Evolutionary conservation across 352 stramenopile genomes (phyloP).

Genomic region (Globisporangium echinulatum): DNA sequence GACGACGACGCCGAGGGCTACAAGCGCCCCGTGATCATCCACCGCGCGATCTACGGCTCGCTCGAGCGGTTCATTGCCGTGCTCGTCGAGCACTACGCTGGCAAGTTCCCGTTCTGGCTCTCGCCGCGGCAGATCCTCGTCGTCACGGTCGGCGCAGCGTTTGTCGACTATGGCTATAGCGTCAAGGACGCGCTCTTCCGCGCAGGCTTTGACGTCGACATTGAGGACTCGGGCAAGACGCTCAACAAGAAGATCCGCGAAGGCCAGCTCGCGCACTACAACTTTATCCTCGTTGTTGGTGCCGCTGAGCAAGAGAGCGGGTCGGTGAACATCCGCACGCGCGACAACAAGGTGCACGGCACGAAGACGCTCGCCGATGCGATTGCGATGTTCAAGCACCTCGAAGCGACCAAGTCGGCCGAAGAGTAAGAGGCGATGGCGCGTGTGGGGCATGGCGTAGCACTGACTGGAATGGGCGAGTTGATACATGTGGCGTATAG

Average conservation of each 20-base stretch:
- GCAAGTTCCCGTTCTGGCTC: slow-evolving; percentile 96
- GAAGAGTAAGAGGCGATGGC: slow-evolving; percentile 38
- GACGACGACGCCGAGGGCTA: slow-evolving; percentile 70
- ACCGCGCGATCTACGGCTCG: slow-evolving; percentile 95
- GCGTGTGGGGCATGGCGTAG: too few relatives aligned
- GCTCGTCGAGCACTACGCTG: slow-evolving; percentile 94
- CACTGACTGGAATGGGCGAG: too few relatives aligned
- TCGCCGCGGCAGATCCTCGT: slow-evolving; percentile 71
- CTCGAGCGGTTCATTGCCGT: slow-evolving; percentile 98
- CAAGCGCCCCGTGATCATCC: slow-evolving; percentile 96
- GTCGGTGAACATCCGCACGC: slow-evolving; percentile 71
- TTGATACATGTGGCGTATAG: not conserved
- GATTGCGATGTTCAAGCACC: slow-evolving; percentile 89
- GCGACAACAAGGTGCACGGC: slow-evolving; percentile 77
- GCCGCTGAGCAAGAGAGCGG: slow-evolving; percentile 48
- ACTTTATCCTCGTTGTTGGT: slow-evolving; percentile 83
- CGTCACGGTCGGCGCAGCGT: slow-evolving; percentile 87
- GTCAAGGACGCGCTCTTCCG: slow-evolving; percentile 89
- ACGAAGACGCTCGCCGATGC: slow-evolving; percentile 85
- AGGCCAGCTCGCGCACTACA: slow-evolving; percentile 70
- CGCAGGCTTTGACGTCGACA: slow-evolving; percentile 82
- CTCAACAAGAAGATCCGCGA: slow-evolving; percentile 82
- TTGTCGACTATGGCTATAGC: slow-evolving; percentile 93
- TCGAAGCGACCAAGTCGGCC: slow-evolving; percentile 61
- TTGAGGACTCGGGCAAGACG: slow-evolving; percentile 69